Evolutionary conservation across 2,329 filamentous ascomycete species (phyloP).

Genomic region (Phaeoacremonium minimum): DNA sequence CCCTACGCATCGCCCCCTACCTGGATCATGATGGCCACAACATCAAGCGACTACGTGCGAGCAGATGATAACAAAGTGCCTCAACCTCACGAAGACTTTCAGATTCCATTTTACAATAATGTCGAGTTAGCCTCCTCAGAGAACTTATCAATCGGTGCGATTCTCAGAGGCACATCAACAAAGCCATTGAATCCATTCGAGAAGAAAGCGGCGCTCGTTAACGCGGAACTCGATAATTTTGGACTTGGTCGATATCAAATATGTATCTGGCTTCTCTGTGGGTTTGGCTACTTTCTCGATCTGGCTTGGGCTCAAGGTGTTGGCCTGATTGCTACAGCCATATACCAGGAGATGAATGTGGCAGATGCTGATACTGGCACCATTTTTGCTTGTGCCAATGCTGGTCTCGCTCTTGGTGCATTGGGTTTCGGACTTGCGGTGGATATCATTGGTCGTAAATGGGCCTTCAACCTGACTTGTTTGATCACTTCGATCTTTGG

Average conservation of each 20-base stretch:
- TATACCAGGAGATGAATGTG: conserved; percentile 55
- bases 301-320: conserved; percentile 56
- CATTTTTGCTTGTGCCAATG: conserved; percentile 49
- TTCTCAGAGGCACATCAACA: too few relatives aligned
- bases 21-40: too few relatives aligned
- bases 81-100: too few relatives aligned
- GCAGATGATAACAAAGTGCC: too few relatives aligned
- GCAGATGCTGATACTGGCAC: conserved; percentile 30
- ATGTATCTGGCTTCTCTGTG: conserved; percentile 47
- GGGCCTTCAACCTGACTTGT: conserved; percentile 55
- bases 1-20: too few relatives aligned
- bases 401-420: conserved; percentile 50
- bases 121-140: too few relatives aligned
- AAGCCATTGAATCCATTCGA: conserved; percentile 9
- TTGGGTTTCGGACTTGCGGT: conserved; percentile 52
- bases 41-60: too few relatives aligned
- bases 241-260: conserved; percentile 51
- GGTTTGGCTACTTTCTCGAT: conserved; percentile 52
- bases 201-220: conserved; percentile 9
- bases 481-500: conserved; percentile 51
- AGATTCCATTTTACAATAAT: too few relatives aligned
- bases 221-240: conserved; percentile 41
- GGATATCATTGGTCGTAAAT: conserved; percentile 45
- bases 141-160: too few relatives aligned
- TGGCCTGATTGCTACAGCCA: conserved; percentile 45